phyloP scores from a whole-genome alignment of 2,329 filamentous ascomycete species.

The Trichoderma sp. region DNA sequence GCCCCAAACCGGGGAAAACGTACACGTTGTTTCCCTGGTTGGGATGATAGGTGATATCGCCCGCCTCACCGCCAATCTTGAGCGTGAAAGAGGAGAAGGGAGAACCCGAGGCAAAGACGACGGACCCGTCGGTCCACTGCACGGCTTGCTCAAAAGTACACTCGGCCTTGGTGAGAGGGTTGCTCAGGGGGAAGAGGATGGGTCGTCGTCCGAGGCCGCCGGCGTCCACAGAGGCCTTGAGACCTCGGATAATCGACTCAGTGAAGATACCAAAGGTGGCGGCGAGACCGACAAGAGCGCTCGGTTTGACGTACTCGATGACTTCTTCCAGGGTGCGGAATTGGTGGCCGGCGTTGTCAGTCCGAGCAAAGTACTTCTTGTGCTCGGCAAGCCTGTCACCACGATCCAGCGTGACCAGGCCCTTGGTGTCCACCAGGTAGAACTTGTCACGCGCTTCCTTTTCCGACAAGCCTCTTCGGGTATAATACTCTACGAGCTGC shows the following conservation, averaged over 20 bases:
- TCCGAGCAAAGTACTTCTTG: conserved; percentile 71
- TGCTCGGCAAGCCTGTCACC: conserved; percentile 93
- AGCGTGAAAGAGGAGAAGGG: conserved; percentile 77
- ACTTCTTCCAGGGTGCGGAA: conserved; percentile 85
- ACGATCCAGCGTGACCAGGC: conserved; percentile 88
- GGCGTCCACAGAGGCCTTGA: conserved; percentile 65
- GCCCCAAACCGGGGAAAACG: conserved; percentile 93
- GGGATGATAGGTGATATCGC: conserved; percentile 68
- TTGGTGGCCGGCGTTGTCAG: conserved; percentile 66
- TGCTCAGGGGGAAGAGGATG: conserved; percentile 94
- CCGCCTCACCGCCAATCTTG: conserved; percentile 58
- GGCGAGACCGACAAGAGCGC: conserved; percentile 89
- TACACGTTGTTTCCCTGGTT: conserved; percentile 89
- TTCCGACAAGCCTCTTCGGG: conserved; percentile 85
- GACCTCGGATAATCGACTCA: conserved; percentile 75
- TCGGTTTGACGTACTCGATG: conserved; percentile 92
- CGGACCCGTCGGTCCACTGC: conserved; percentile 85
- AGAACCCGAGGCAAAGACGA: conserved; percentile 92
- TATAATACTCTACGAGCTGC: conserved; percentile 97
- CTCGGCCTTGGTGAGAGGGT: conserved; percentile 94
- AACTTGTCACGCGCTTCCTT: conserved; percentile 87
- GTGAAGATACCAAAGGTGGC: conserved; percentile 96
- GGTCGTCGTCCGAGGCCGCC: conserved; percentile 73
- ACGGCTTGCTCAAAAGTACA: conserved; percentile 96
- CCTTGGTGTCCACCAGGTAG: conserved; percentile 96